phyloP scores from a whole-genome alignment of 768 basidiomycete genomes.

The Termitomyces sp. region DNA sequence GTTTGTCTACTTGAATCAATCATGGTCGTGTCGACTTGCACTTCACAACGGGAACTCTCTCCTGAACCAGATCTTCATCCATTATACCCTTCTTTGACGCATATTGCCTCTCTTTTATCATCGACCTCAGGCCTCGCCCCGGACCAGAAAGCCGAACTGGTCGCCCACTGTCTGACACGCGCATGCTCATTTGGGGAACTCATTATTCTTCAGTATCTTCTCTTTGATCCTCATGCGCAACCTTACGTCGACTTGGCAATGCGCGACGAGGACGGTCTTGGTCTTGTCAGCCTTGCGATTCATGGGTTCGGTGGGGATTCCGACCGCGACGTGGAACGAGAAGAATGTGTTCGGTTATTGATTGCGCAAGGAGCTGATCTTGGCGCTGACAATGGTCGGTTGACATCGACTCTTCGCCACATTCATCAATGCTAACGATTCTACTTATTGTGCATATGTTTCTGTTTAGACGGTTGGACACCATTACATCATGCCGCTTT shows the following conservation, averaged over 20 bases:
- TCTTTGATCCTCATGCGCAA: slow-evolving; percentile 64
- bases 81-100: slow-evolving; percentile 60
- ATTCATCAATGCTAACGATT: background rate
- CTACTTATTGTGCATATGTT: slow-evolving; percentile 1
- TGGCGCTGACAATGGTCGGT: slow-evolving; percentile 58
- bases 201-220: slow-evolving; percentile 62
- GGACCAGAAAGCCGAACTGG: slow-evolving; percentile 61
- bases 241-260: slow-evolving; percentile 58
- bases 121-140: slow-evolving; percentile 63
- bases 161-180: slow-evolving; percentile 68
- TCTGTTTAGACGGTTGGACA: slow-evolving; percentile 83
- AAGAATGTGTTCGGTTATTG: slow-evolving; percentile 81
- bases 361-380: slow-evolving; percentile 75
- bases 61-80: slow-evolving; percentile 81
- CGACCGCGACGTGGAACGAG: slow-evolving; percentile 82
- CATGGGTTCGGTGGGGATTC: slow-evolving; percentile 79
- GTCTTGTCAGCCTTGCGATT: slow-evolving; percentile 70
- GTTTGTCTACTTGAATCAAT: background rate
- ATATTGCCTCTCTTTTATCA: slow-evolving; percentile 59
- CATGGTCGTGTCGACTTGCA: slow-evolving; percentile 10
- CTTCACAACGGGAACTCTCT: slow-evolving; percentile 44
- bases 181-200: slow-evolving; percentile 78
- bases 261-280: slow-evolving; percentile 83
- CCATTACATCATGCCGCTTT: slow-evolving; percentile 90
- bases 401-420: slow-evolving; percentile 14